Evolutionary conservation across 345 rosid genomes (phyloP).

Genomic region (Cardamine chenopodiifolia): DNA sequence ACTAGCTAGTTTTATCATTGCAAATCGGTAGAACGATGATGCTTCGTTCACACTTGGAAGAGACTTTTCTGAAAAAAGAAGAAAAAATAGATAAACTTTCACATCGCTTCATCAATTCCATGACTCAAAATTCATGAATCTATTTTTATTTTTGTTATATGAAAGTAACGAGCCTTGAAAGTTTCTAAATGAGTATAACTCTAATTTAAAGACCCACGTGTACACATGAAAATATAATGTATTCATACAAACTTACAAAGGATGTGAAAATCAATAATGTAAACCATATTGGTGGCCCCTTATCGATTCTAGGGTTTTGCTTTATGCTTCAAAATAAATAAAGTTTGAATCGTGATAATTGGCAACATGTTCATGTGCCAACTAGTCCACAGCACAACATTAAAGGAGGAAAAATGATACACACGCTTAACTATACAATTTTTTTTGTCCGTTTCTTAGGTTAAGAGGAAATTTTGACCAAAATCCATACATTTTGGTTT

Average conservation of each 20-base stretch:
- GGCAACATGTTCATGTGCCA: slow-evolving; percentile 34
- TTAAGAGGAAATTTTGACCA: too few relatives aligned
- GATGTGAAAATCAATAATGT: slow-evolving; percentile 27
- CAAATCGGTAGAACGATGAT: not conserved
- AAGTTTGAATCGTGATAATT: slow-evolving; percentile 5
- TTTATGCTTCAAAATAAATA: not conserved
- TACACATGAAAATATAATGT: slow-evolving; percentile 20
- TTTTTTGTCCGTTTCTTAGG: not conserved
- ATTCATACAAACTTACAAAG: slow-evolving; percentile 21
- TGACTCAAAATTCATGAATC: not conserved
- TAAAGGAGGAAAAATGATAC: not conserved
- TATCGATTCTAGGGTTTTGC: slow-evolving; percentile 12
- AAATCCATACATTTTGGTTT: not conserved
- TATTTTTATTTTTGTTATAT: not conserved
- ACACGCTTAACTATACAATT: not conserved
- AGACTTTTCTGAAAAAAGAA: not conserved
- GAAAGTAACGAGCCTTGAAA: slow-evolving; percentile 20
- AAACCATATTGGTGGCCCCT: slow-evolving; percentile 20
- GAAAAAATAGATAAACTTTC: not conserved
- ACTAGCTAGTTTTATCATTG: not conserved
- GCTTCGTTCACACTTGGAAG: slow-evolving; percentile 5
- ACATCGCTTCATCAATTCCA: not conserved
- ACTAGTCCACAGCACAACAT: slow-evolving; percentile 18
- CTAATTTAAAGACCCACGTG: slow-evolving; percentile 14
- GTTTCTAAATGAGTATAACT: not conserved